Evolutionary conservation across 2,329 filamentous ascomycete species (phyloP), one percentile per base, ranked within the genome.

Genomic region (Fusarium sp.): DNA sequence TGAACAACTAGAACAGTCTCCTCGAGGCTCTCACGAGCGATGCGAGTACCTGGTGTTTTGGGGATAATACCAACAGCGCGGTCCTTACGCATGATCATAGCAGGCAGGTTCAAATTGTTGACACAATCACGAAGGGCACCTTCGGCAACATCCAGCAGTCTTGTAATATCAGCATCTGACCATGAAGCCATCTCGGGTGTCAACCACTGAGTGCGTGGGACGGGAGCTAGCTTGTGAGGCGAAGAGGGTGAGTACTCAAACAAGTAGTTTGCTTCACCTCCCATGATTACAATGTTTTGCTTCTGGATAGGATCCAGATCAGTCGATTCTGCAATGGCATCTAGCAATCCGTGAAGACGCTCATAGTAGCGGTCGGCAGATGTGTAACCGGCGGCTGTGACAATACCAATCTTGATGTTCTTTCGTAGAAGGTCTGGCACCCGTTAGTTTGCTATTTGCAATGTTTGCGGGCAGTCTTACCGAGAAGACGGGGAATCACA

Each of bases 1-100:
- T 98, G 95, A 20, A 96, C 93, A 3, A 97, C 94, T 14, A 99
- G 86, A 0, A 99, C 96, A 0, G 95, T 98, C 83, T 99, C 96
- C 80, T 99, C 96, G 20, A 99, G 88, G 63, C 92, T 92, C 83
- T 99, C 96, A 20, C 96, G 90, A 33, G 92, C 89, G 77, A 97
- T 94, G 60, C 90, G 91, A 20, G 88, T 84, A 3, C 87, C 86
- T 3, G 89, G 83, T 2, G 88, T 81, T 80, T 75, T 91, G 3
- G 92, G 92, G 67, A 93, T 87, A 75, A 95, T 92, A 68, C 93
- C 93, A 0, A 95, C 93, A 11, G 93, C 93, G 23, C 95, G 90
- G 78, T 97, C 93, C 82, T 99, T 99, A 67, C 96, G 91, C 62
- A 98, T 86, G 10, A 98, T 85, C 2, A 86, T 85, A 12, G 95